Percentiles rank a stretch among this genome's conserved stretches.
These are phyloP conservation scores for Backusella australiensis DNA, from an alignment of 192 early-diverging fungal species.

Conservation along the genomic window DNA sequence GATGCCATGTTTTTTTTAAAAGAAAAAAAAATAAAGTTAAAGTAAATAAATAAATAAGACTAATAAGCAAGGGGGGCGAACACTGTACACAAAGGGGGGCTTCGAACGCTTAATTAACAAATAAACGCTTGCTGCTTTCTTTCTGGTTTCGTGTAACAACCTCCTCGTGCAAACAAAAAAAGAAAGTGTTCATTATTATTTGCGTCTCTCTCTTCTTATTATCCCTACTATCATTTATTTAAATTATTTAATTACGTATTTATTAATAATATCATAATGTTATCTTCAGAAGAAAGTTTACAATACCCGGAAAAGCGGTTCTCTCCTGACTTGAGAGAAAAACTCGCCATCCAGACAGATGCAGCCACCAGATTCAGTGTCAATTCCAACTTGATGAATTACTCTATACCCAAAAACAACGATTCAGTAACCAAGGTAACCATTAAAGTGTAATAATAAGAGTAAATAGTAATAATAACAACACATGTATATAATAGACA, in stretches of 20 bases:
- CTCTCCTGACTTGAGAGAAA: background rate
- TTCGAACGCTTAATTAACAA: constrained; percentile 1
- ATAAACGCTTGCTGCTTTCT: background rate
- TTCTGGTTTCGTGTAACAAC: background rate
- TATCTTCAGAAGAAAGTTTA: background rate
- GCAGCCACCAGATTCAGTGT: constrained; percentile 30
- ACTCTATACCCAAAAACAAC: constrained; percentile 39
- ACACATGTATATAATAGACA: constrained; percentile 1
- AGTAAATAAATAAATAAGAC: background rate
- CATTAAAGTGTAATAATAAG: background rate
- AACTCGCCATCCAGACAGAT: background rate
- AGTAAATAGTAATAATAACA: background rate
- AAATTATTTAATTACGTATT: background rate
- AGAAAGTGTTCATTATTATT: background rate
- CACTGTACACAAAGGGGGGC: background rate
- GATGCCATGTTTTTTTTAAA: background rate
- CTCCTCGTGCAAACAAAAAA: constrained; percentile 2
- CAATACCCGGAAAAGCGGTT: constrained; percentile 9
- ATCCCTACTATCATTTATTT: background rate
- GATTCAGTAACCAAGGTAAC: constrained; percentile 11
- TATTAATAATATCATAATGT: background rate
- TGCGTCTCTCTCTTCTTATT: background rate
- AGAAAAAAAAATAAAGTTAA: background rate
- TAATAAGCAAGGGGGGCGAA: background rate
- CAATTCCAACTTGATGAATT: constrained; percentile 43